Evolutionary conservation across 2,329 filamentous ascomycete genomes (phyloP).

Genomic region (Microsporum ferrugineum): DNA sequence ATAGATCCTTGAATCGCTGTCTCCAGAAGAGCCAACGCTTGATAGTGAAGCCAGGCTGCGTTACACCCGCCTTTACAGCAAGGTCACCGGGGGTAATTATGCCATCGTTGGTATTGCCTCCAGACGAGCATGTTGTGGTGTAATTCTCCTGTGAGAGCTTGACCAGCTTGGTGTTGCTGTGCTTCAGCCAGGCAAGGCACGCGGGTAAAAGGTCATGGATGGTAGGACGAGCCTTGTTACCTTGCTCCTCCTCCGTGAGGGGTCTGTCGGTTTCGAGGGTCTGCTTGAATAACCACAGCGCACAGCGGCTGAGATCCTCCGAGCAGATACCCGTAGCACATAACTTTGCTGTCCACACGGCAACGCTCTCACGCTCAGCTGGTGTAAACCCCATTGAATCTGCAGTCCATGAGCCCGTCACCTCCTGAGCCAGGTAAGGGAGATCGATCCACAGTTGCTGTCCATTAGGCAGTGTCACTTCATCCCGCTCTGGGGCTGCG

Average conservation of each 20-base stretch:
- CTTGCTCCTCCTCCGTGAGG: neutral
- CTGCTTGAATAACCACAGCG: constrained; percentile 1
- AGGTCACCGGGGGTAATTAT: neutral
- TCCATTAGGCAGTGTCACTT: neutral
- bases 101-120: neutral
- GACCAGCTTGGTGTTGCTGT: constrained; percentile 1
- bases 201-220: neutral
- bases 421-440: neutral
- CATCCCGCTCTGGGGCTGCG: neutral
- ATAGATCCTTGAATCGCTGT: neutral
- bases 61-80: neutral
- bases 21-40: neutral
- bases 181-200: neutral
- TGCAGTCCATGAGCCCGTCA: neutral
- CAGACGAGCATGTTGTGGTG: neutral
- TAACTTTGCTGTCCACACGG: neutral
- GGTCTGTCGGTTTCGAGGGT: neutral
- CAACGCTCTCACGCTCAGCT: neutral
- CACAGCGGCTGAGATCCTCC: neutral
- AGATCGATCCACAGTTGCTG: neutral
- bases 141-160: neutral
- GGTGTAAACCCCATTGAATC: neutral
- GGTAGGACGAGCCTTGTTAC: neutral
- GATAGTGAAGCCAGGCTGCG: neutral
- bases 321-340: neutral